Base-by-base conservation (phyloP, 2,329 filamentous ascomycete species). In the Penicillium sp. region DNA sequence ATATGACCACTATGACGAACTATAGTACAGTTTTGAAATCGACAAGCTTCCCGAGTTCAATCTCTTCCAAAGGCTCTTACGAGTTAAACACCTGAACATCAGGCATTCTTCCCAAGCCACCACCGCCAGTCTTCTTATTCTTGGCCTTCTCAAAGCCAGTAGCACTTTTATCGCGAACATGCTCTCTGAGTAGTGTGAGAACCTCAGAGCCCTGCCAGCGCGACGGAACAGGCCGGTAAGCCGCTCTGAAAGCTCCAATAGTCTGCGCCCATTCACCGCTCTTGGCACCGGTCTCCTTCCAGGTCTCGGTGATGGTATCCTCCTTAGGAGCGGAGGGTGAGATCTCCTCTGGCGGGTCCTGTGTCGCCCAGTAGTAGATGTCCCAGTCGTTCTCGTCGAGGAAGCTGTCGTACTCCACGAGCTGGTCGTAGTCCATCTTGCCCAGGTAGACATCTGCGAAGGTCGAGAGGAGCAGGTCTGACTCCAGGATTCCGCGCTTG, bases 301-400 rank as follows among this genome's bases (percentile, higher is more conserved):
- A 82, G 33, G 69, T 76, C 60, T 80, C 79, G 12, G 78, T 79
- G 23, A 68, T 58, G 10, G 69, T 71, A 52, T 73, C 71, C 57
- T 72, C 64, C 4, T 66, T 59, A 49, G 68, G 69, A 25, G 67
- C 57, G 29, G 78, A 76, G 58, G 83, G 81, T 64, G 86, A 83
- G 6, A 82, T 81, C 0, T 62, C 68, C 29, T 75, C 71, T 1
- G 72, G 71, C 6, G 88, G 82, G 67, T 91, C 87, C 77, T 99
- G 94, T 17, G 94, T 99, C 4, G 90, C 91, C 94, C 94, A 99
- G 83, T 99, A 99, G 82, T 99, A 99, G 61, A 99, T 97, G 75
- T 99, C 94, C 94, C 94, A 99, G 80, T 99, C 94, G 77, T 99
- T 99, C 79, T 99, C 94, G 77, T 99, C 94, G 56, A 99, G 86